phyloP scores from a whole-genome alignment of 2,329 filamentous ascomycete genomes.

The Colletotrichum sp. region DNA sequence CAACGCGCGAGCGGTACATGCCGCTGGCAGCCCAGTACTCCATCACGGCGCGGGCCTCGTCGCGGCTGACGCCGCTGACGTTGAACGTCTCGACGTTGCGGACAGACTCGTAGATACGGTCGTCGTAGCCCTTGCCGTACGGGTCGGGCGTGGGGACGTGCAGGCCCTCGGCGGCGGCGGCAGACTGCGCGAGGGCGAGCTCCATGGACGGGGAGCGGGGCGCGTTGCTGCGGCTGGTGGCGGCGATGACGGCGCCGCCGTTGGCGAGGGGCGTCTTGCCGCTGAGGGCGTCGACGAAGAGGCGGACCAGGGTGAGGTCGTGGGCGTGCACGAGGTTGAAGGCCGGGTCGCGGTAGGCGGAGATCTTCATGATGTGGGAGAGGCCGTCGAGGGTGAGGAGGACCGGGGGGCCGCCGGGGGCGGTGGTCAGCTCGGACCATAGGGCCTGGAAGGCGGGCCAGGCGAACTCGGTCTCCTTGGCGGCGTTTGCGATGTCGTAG shows the following conservation, averaged over 20 bases:
- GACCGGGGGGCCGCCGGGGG: slow-evolving; percentile 60
- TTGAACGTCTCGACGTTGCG: slow-evolving; percentile 56
- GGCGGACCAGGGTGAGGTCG: slow-evolving; percentile 76
- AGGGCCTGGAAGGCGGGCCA: slow-evolving; percentile 83
- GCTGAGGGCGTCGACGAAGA: slow-evolving; percentile 76
- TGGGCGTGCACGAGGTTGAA: slow-evolving; percentile 83
- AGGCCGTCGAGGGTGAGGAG: slow-evolving; percentile 82
- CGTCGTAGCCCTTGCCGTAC: slow-evolving; percentile 62
- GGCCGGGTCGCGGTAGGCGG: slow-evolving; percentile 75
- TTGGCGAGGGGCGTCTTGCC: slow-evolving; percentile 65
- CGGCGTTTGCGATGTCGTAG: slow-evolving; percentile 71
- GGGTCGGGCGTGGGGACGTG: slow-evolving; percentile 52
- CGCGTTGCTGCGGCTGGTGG: slow-evolving; percentile 75
- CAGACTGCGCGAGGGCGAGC: slow-evolving; percentile 65
- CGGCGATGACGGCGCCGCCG: slow-evolving; percentile 79
- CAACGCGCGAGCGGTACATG: slow-evolving; percentile 72
- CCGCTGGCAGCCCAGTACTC: slow-evolving; percentile 94
- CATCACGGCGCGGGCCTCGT: slow-evolving; percentile 80
- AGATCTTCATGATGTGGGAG: slow-evolving; percentile 79
- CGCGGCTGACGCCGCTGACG: slow-evolving; percentile 72
- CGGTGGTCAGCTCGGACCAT: slow-evolving; percentile 74
- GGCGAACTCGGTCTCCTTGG: slow-evolving; percentile 76
- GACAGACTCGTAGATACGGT: slow-evolving; percentile 58
- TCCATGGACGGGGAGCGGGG: slow-evolving; percentile 70
- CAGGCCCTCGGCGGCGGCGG: slow-evolving; percentile 44